A percentile compares a stretch with the other conserved stretches of the same genome.
Evolutionary conservation across 2,329 filamentous ascomycete genomes (phyloP).

Genomic region (Diplocarpon mali): DNA sequence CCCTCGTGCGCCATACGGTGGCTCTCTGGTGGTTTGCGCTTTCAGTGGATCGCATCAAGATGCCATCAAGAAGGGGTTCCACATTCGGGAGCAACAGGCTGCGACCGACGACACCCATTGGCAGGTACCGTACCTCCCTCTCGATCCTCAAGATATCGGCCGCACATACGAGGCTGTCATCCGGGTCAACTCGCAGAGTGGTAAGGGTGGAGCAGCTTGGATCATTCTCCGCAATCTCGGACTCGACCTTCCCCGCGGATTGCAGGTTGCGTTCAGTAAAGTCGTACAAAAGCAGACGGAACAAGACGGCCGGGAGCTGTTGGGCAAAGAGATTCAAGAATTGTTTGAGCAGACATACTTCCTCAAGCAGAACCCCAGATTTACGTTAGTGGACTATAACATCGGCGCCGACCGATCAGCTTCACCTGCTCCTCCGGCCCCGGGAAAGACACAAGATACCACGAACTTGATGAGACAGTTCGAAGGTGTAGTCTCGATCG

Average conservation of each 20-base stretch:
- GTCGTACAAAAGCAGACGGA: constrained; percentile 79
- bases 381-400: constrained; percentile 81
- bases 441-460: constrained; percentile 64
- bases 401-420: constrained; percentile 74
- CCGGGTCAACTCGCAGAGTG: constrained; percentile 91
- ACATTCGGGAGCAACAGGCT: constrained; percentile 51
- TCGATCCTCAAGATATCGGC: constrained; percentile 88
- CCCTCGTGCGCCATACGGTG: constrained; percentile 80
- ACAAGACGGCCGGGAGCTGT: constrained; percentile 68
- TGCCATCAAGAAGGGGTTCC: constrained; percentile 89
- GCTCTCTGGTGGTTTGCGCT: constrained; percentile 81
- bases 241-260: constrained; percentile 82
- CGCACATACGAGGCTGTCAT: constrained; percentile 97
- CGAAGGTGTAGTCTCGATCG: constrained; percentile 72
- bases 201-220: constrained; percentile 91
- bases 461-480: constrained; percentile 73
- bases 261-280: constrained; percentile 84
- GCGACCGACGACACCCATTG: constrained; percentile 56
- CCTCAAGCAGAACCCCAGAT: constrained; percentile 71
- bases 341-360: constrained; percentile 88
- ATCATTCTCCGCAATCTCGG: constrained; percentile 82
- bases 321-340: constrained; percentile 70
- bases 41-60: constrained; percentile 92
- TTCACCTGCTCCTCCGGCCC: constrained; percentile 57
- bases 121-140: constrained; percentile 82